Base-by-base conservation (phyloP, 2,329 filamentous ascomycete genomes). In the Trichoderma hamatum region DNA sequence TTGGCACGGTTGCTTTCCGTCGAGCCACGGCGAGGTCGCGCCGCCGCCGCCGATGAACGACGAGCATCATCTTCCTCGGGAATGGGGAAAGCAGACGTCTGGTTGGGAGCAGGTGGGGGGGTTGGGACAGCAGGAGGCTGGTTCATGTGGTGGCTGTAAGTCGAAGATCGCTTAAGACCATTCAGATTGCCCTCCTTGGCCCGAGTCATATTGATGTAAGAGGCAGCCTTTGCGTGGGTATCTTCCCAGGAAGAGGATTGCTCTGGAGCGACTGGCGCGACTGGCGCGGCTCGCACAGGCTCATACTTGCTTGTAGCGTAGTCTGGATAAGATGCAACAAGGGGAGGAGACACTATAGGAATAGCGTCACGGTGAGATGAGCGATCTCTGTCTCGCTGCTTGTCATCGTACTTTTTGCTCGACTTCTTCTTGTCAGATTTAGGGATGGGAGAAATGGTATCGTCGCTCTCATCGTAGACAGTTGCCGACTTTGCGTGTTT, bases 341-440 rank as follows among this genome's bases (percentile, higher is more conserved):
- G 46, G 9, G 61, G 60, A 54, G 62, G 39, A 11, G 71, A 71
- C n/a, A 72, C 72, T n/a, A 70, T 55, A 10, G 74, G 72, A 6
- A 52, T 67, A 39, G 79, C 79, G n/a, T 81, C 79, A 19, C 76
- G 74, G 7, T 76, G 76, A 19, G 75, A 71, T 7, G 79, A 79
- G 39, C 77, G 76, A 69, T 80, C 76, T 32, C 77, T 76, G 68
- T 80, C 76, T 68, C 80, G 78, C 5, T 76, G 76, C 70, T 80
- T 77, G 3, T 82, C 80, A 69, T 82, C 80, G 69, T 80, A 75
- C 72, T 80, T 81, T 70, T 79, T 81, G 72, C 76, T 78, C 24
- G 76, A 73, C 49, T 76, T 77, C 72, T 80, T 81, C 73, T 82
- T 82, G 52, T 80, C 78, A 0, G 76, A 72, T 71, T 76, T 78